Evolutionary conservation across 805 yeast species (phyloP), one percentile per base, ranked within the genome.

Genomic region (Saturnispora besseyi): DNA sequence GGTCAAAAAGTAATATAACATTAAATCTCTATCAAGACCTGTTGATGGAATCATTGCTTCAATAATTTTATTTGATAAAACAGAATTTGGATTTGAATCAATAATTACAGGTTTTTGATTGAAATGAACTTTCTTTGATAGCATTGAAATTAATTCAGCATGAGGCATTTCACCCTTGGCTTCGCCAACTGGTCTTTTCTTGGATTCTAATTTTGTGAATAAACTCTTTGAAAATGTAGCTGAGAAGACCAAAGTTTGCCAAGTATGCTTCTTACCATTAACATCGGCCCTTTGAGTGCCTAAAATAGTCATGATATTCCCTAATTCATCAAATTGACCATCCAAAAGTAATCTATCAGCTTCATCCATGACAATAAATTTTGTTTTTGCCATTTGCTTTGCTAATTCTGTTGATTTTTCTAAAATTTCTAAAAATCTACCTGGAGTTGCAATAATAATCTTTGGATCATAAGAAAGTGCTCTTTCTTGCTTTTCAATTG

Each of bases 291-390:
- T 75, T 58, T 64, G 70, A 65, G 71, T 74, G 24, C 68, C 67
- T 51, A 93, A 65, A 13, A 84, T 64, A 49, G 84, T 87, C 53
- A 91, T 68, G 51, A 87, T 84, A 59, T 81, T 84, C 57, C 84
- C 95, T 55, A 93, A 77, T 64, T 93, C 99, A 52, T 87, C 95
- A 62, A 91, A 93, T 67, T 90, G 98, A 2, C 98, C 97, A 61
- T 90, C 96, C 66, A 91, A 96, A 46, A 93, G 73, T 54, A 93
- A 70, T 65, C 99, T 75, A 71, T 93, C 99, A 11, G 99, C 99
- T 66, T 93, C 99, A 72, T 93, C 99, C 31, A 91, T 71, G 0
- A 90, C 96, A 2, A 78, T 49, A 8, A 72, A 68, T 50, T 76
- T 80, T 4, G 77, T 69, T 12, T 70, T 62, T 11, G 79, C 72